Conservation (phyloP, 495 filamentous ascomycete species). For the Neurospora sp. region DNA sequence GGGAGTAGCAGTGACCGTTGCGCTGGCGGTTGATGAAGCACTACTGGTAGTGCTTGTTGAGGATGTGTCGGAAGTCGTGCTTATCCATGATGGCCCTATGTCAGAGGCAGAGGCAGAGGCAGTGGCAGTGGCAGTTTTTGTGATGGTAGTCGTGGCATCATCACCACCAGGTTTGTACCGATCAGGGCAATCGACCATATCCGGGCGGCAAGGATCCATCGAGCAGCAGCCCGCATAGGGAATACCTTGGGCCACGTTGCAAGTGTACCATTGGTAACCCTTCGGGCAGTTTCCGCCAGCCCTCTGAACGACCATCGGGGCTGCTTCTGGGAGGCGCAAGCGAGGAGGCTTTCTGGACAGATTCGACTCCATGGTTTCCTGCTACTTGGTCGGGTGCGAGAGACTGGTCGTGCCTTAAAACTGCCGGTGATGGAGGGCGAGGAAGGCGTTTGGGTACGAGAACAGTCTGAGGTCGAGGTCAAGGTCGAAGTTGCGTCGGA, state of each 20-base stretch:
- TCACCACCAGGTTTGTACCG: not conserved
- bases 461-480: not conserved
- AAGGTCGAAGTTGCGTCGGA: not conserved
- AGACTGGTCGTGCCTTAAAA: not conserved
- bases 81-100: not conserved
- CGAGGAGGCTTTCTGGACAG: not conserved
- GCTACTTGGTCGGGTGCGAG: not conserved
- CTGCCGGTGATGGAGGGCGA: not conserved
- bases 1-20: not conserved
- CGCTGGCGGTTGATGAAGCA: not conserved
- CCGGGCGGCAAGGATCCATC: slow-evolving; percentile 13
- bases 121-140: not conserved
- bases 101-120: not conserved
- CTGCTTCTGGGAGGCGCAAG: not conserved
- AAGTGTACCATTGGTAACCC: slow-evolving; percentile 12
- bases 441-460: not conserved
- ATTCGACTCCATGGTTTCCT: not conserved
- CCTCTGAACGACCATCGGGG: not conserved
- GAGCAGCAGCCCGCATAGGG: slow-evolving; percentile 13
- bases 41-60: not conserved
- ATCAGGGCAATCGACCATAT: slow-evolving; percentile 11
- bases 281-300: not conserved
- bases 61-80: not conserved
- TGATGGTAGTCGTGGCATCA: not conserved
- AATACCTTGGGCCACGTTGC: not conserved